These are phyloP conservation scores for Paramecium primaurelia DNA, from an alignment of 73 alveolate species.

Conservation along the genomic window DNA sequence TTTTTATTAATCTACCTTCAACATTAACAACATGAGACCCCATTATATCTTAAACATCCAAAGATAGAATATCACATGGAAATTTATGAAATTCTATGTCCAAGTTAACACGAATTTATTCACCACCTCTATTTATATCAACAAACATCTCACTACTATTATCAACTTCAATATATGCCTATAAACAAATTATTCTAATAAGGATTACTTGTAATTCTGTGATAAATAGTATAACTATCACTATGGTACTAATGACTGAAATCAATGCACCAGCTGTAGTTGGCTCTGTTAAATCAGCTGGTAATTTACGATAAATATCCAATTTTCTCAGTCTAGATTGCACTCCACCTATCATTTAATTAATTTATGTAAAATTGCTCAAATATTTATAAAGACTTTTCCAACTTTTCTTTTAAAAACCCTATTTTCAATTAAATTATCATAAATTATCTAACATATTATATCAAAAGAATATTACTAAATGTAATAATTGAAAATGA, in stretches of 20 bases:
- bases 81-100: constrained; percentile 85
- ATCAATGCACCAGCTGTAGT: constrained; percentile 93
- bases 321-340: constrained; percentile 57
- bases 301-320: constrained; percentile 74
- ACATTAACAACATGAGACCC: constrained; percentile 92
- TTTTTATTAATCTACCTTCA: constrained; percentile 74
- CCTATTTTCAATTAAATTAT: too few species aligned
- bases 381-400: not conserved
- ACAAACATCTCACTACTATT: constrained; percentile 83
- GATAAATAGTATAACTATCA: constrained; percentile 80
- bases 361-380: not conserved
- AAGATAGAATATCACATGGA: constrained; percentile 96
- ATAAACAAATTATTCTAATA: not conserved
- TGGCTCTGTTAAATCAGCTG: constrained; percentile 90
- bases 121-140: constrained; percentile 84
- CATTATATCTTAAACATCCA: constrained; percentile 95
- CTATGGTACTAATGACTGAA: constrained; percentile 83
- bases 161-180: constrained; percentile 70
- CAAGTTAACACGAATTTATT: constrained; percentile 80
- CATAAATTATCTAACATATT: too few species aligned
- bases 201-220: constrained; percentile 74
- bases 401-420: not conserved
- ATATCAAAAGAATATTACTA: not conserved
- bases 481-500: too few species aligned
- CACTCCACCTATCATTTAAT: constrained; percentile 51